Percentiles rank a stretch among this genome's conserved stretches.
phyloP scores from a whole-genome alignment of 371 early-diverging fungal genomes.

The Mucor indicus region DNA sequence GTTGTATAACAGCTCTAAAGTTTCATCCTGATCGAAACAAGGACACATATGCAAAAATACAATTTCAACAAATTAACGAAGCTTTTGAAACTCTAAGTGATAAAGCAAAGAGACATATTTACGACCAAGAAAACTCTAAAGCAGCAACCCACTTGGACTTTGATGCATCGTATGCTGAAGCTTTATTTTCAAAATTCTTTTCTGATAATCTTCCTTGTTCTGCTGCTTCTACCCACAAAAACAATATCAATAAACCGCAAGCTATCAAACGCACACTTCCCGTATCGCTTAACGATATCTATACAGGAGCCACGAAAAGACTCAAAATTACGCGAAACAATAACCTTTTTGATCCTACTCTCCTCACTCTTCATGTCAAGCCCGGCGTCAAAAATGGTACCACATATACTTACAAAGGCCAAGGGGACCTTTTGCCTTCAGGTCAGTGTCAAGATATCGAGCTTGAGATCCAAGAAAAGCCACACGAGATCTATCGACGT shows the following conservation, averaged over 20 bases:
- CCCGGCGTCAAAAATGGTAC: conserved; percentile 98
- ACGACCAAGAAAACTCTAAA: not conserved
- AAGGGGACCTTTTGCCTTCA: conserved; percentile 85
- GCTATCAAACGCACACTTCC: conserved; percentile 68
- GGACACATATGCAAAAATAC: conserved; percentile 22
- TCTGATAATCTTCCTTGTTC: conserved; percentile 3
- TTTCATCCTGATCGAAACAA: conserved; percentile 55
- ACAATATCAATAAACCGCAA: conserved; percentile 35
- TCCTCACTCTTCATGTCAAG: conserved; percentile 81
- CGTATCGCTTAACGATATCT: conserved; percentile 89
- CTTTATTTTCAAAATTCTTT: conserved; percentile 88
- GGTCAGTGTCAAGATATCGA: conserved; percentile 86
- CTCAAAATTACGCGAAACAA: conserved; percentile 86
- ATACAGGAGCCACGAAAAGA: conserved; percentile 86
- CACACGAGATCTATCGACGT: conserved; percentile 84
- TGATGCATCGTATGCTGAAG: conserved; percentile 60
- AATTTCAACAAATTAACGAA: conserved; percentile 67
- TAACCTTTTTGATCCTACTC: conserved; percentile 43
- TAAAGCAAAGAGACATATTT: conserved; percentile 52
- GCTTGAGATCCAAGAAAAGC: conserved; percentile 91
- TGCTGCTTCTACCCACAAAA: not conserved
- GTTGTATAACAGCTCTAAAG: conserved; percentile 29
- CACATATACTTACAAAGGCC: conserved; percentile 85
- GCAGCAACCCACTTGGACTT: not conserved
- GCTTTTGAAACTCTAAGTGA: conserved; percentile 98